Base-by-base conservation (phyloP, 2,329 filamentous ascomycete species). In the Monosporascus ibericus region DNA sequence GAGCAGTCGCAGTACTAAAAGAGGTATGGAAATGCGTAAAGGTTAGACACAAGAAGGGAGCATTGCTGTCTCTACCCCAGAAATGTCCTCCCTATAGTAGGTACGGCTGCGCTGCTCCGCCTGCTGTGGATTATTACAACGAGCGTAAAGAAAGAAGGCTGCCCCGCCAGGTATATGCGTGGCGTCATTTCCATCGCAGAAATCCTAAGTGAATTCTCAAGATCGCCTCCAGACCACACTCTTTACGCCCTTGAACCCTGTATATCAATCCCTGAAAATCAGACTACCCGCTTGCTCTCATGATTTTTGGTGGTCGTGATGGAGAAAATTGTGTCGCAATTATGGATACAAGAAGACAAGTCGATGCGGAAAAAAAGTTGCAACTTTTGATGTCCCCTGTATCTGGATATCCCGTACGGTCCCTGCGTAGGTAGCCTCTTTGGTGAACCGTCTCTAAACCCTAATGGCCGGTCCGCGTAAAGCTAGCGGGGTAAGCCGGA, bases 91-190 rank as follows among this genome's bases (percentile, higher is more conserved):
- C 54, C 44, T 57, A 62, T 59, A 63, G 63, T 67, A 58, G 63
- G 58, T 53, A 59, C 61, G 63, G 62, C 65, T 64, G 66, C 65
- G 62, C 70, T 67, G 72, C 68, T 59, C 65, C 65, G 65, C 62
- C 67, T 61, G 63, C 66, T 64, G 58, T 61, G 64, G 64, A 64
- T 34, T 52, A 77, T 76, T 76, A 77, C 72, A 78, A 80, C 72
- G 75, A 77, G 70, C 66, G 75, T 78, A 77, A 65, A 74, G 70
- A 75, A 76, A 61, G 60, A 64, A 72, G 66, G 65, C 68, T 62
- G 60, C 65, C 58, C 65, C 58, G 59, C 58, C 59, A 60, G 58
- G 52, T 51, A 58, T 62, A 59, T 59, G 48, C 58, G 59, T 60
- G 52, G 52, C 55, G 50, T 56, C 55, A 56, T 60, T 51, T 59